phyloP scores from a whole-genome alignment of 139 green algal species.

The Coccomyxa sp. region DNA sequence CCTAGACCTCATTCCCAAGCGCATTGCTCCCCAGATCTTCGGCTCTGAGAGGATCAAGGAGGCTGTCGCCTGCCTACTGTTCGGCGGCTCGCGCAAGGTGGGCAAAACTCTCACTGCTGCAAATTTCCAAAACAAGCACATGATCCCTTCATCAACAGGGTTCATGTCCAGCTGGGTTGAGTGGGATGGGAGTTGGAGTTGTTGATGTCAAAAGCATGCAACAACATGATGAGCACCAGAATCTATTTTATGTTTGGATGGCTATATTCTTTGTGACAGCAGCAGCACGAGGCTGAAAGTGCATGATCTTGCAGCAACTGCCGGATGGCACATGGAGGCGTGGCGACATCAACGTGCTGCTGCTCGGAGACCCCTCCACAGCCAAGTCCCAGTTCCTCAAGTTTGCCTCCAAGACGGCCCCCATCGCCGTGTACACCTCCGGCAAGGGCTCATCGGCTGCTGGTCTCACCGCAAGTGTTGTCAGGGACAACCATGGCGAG shows the following conservation, averaged over 20 bases:
- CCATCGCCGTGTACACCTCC: slow-evolving; percentile 95
- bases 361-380: slow-evolving; percentile 96
- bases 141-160: no score
- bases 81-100: slow-evolving; percentile 91
- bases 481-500: slow-evolving; percentile 68
- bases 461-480: slow-evolving; percentile 90
- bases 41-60: slow-evolving; percentile 92
- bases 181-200: no score
- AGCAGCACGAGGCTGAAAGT: no score
- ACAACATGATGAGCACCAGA: no score
- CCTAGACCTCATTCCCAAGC: slow-evolving; percentile 59
- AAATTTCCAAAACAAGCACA: background rate
- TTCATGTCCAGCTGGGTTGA: no score
- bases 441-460: slow-evolving; percentile 94
- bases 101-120: background rate
- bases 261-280: no score
- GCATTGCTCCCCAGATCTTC: slow-evolving; percentile 95
- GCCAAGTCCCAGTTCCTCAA: slow-evolving; percentile 99
- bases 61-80: slow-evolving; percentile 92
- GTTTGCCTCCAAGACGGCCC: slow-evolving; percentile 79
- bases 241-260: no score
- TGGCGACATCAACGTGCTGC: slow-evolving; percentile 98
- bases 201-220: no score
- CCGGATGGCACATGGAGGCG: slow-evolving; percentile 80
- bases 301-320: slow-evolving; percentile 51